Evolutionary conservation across 2,329 filamentous ascomycete genomes (phyloP), one percentile per base, ranked within the genome.

Genomic region (Fusarium pininemorale): DNA sequence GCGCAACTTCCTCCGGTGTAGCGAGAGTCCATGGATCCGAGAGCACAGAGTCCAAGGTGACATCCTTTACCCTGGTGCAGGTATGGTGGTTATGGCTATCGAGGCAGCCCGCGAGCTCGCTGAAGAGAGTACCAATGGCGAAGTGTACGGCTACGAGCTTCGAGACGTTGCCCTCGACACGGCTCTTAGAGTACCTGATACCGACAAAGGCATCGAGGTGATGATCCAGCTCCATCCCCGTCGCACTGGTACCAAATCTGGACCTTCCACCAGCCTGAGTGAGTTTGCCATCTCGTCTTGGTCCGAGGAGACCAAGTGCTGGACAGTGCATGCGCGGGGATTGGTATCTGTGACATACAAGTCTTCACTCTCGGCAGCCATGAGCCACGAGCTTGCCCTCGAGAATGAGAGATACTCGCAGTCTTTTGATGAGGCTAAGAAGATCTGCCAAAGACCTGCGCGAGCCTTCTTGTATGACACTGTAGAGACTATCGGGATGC

Each of bases 1-100:
- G 70, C 87, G 1, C 74, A 79, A 6, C 62, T 83, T 4, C 76
- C 78, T 2, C 80, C 86, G 32, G 64, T 53, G 50, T 26, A 53
- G 15, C 9, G 32, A 53, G 16, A 53, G 82, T 1, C 82, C 84
- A 0, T 89, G 87, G 87, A 61, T 87, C 4, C 66, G 70, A 0
- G 83, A 86, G 47, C 85, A 89, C 70, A 78, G 77, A 28, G 66
- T 88, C 3, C 77, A 81, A 10, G 76, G 77, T 0, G 75, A 82
- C 15, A 73, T 84, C 6, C 75, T 88, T 2, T 85, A 85, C 39
- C 86, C 86, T 0, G 81, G 73, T 8, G 82, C 85, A 4, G 85
- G 80, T 0, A 87, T 84, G 61, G 59, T 87, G 2, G 32, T 38
- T 20, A 62, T 72, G 61, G 66, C 66, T 22, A 28, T 74, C 1